Conservation (phyloP, 192 early-diverging fungal species). For the Mortierella hygrophila region DNA sequence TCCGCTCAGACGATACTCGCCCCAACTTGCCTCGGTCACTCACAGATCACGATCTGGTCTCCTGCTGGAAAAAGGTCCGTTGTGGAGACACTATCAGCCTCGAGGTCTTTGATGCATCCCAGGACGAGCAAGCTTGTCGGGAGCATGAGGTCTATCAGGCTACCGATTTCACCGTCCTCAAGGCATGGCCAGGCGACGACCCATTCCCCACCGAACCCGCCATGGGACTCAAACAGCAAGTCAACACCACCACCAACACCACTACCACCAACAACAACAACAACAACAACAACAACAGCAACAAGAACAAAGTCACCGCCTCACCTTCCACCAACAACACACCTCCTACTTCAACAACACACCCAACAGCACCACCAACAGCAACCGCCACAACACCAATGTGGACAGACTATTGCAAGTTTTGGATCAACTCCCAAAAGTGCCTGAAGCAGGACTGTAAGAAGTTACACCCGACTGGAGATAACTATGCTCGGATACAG, state of each 20-base stretch:
- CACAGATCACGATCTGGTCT: conserved; percentile 17
- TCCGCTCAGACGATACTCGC: conserved; percentile 60
- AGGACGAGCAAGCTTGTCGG: conserved; percentile 22
- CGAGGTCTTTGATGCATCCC: conserved; percentile 22
- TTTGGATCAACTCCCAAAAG: conserved; percentile 52
- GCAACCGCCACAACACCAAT: not conserved
- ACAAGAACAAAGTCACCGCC: not conserved
- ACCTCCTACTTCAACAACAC: not conserved
- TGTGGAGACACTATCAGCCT: conserved; percentile 33
- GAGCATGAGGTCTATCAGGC: conserved; percentile 47
- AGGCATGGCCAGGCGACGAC: conserved; percentile 34
- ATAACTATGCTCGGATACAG: conserved; percentile 15
- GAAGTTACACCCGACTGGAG: conserved; percentile 27
- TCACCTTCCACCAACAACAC: not conserved
- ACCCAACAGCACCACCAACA: not conserved
- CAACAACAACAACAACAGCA: not conserved
- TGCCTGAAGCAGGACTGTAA: conserved; percentile 31
- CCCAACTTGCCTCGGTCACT: conserved; percentile 7
- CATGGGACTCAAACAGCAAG: conserved; percentile 27
- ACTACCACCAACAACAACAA: not conserved
- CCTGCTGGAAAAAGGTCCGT: conserved; percentile 31
- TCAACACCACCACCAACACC: not conserved
- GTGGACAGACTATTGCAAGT: conserved; percentile 50
- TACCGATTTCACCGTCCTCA: conserved; percentile 22
- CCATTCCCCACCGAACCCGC: conserved; percentile 44